phyloP scores from a whole-genome alignment of 345 rosid species.

The Eucalyptus polyanthemos region DNA sequence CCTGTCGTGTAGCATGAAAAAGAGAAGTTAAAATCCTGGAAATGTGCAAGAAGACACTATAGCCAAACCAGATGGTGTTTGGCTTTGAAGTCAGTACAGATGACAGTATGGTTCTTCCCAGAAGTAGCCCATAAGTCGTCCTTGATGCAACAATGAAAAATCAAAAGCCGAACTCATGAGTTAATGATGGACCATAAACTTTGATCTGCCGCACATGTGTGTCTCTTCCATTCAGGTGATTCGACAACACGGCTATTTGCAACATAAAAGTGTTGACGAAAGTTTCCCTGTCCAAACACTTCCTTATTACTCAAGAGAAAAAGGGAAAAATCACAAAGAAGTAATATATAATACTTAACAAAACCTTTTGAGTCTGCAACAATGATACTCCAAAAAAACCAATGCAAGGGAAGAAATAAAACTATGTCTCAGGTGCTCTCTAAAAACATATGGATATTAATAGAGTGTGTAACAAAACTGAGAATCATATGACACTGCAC shows the following conservation, averaged over 20 bases:
- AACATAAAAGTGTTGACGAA: slow-evolving; percentile 85
- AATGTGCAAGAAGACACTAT: background rate
- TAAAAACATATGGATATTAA: background rate
- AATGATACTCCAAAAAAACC: background rate
- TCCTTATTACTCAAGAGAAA: background rate
- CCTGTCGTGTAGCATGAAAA: slow-evolving; percentile 14
- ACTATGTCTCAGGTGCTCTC: background rate
- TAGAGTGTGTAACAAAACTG: background rate
- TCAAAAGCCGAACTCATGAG: background rate
- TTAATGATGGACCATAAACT: slow-evolving; percentile 41
- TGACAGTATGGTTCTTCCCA: background rate
- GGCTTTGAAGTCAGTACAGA: background rate
- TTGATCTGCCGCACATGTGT: slow-evolving; percentile 90
- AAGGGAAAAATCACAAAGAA: background rate
- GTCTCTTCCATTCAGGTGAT: slow-evolving; percentile 84
- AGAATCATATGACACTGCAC: background rate
- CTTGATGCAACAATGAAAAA: background rate
- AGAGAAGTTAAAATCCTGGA: background rate
- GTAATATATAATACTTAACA: background rate
- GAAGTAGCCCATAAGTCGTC: background rate
- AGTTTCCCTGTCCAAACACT: slow-evolving; percentile 51
- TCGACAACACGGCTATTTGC: slow-evolving; percentile 75
- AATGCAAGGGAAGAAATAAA: background rate
- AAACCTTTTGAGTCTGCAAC: background rate
- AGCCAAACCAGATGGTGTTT: background rate